Percentiles rank a stretch among this genome's conserved stretches.
Conservation (phyloP, 169 alveolate genomes). For the Eimeria tenella region DNA sequence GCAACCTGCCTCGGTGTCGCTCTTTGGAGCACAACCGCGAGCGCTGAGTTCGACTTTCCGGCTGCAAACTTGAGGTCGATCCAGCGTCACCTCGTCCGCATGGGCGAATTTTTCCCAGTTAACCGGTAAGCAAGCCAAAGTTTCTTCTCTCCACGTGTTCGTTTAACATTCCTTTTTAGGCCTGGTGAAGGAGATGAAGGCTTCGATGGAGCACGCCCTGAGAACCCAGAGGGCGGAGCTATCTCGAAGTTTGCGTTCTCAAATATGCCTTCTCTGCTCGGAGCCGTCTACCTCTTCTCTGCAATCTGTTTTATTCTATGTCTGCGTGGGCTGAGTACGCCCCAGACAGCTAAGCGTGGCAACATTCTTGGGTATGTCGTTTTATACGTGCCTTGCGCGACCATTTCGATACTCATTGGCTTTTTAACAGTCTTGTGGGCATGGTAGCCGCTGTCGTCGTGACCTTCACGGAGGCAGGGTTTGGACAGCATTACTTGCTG, state of each 20-base stretch:
- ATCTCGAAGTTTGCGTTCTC: constrained; percentile 58
- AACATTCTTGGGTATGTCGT: constrained; percentile 81
- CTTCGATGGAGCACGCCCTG: constrained; percentile 27
- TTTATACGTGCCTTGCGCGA: background rate
- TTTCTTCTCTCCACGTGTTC: background rate
- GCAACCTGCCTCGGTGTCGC: constrained; percentile 67
- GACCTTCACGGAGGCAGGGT: constrained; percentile 82
- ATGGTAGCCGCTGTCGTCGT: constrained; percentile 82
- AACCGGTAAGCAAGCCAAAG: constrained; percentile 46
- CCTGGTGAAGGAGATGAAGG: constrained; percentile 80
- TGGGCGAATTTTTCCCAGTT: constrained; percentile 77
- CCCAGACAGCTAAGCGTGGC: constrained; percentile 84
- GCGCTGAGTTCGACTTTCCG: constrained; percentile 70
- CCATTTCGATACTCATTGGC: too few relatives aligned
- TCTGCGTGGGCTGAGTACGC: constrained; percentile 83
- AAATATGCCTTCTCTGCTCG: constrained; percentile 77
- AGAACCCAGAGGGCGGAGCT: constrained; percentile 62
- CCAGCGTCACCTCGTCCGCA: constrained; percentile 70
- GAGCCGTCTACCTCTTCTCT: constrained; percentile 79
- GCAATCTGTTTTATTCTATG: constrained; percentile 83
- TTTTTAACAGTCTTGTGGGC: constrained; percentile 80
- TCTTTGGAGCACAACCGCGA: constrained; percentile 41
- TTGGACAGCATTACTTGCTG: constrained; percentile 79
- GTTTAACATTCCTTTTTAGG: constrained; percentile 4
- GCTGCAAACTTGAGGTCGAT: constrained; percentile 69